Percentiles rank a stretch among this genome's conserved stretches.
Conservation (phyloP, 2,329 filamentous ascomycete genomes). For the Colletotrichum chlorophyti region DNA sequence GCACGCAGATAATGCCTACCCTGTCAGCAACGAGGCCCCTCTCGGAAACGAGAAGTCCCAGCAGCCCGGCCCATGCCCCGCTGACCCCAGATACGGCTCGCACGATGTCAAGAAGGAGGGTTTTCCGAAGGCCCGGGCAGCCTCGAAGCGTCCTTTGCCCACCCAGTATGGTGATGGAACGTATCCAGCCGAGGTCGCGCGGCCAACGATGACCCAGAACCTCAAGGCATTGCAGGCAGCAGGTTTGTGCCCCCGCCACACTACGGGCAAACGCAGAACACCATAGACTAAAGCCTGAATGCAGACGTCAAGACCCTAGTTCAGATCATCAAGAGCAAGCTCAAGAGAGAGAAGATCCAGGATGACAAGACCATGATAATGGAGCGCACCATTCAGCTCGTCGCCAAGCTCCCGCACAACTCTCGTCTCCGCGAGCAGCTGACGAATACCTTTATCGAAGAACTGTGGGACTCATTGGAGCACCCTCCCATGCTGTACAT, state of each 20-base stretch:
- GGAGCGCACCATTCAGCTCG: slow-evolving; percentile 75
- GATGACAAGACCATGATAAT: slow-evolving; percentile 83
- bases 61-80: not conserved
- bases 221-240: slow-evolving; percentile 59
- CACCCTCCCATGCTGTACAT: slow-evolving; percentile 75
- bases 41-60: not conserved
- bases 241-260: slow-evolving; percentile 42
- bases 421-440: slow-evolving; percentile 68
- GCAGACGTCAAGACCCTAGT: slow-evolving; percentile 69
- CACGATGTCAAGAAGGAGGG: slow-evolving; percentile 14
- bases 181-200: slow-evolving; percentile 55
- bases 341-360: slow-evolving; percentile 66
- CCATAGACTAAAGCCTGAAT: slow-evolving; percentile 8
- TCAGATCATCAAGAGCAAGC: slow-evolving; percentile 65
- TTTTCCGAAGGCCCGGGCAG: slow-evolving; percentile 44
- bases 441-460: slow-evolving; percentile 71
- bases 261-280: rapidly evolving
- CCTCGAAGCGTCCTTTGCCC: slow-evolving; percentile 67
- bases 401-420: slow-evolving; percentile 66
- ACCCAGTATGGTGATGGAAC: slow-evolving; percentile 69
- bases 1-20: not conserved
- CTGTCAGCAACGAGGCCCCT: not conserved
- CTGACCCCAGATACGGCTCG: slow-evolving; percentile 8
- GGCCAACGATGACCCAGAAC: slow-evolving; percentile 61
- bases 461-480: slow-evolving; percentile 75